Evolutionary conservation across 345 rosid species (phyloP).

Genomic region (Gossypium anomalum): DNA sequence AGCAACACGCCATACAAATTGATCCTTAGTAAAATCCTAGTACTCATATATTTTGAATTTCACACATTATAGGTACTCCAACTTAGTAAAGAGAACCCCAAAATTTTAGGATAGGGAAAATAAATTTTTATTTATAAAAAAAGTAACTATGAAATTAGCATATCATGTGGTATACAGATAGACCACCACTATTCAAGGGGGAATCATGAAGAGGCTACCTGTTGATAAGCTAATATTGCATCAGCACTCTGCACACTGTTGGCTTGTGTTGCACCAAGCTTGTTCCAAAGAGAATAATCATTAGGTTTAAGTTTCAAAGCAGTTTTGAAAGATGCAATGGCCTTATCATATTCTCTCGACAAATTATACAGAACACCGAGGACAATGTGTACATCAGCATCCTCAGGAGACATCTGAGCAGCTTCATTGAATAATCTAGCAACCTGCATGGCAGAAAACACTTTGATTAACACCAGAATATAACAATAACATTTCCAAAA

Average conservation of each 20-base stretch:
- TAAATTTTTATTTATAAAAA: no score
- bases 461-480: constrained; percentile 8
- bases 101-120: no score
- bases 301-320: constrained; percentile 47
- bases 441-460: constrained; percentile 41
- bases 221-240: constrained; percentile 96
- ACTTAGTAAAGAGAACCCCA: no score
- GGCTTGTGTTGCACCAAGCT: constrained; percentile 75
- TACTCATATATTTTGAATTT: no score
- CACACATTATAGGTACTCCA: no score
- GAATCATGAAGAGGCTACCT: constrained; percentile 34
- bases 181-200: no score
- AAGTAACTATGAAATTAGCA: no score
- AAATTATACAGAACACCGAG: constrained; percentile 91
- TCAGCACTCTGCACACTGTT: constrained; percentile 44
- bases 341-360: constrained; percentile 90
- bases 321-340: constrained; percentile 70
- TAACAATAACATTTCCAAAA: neutral
- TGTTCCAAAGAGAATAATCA: constrained; percentile 99
- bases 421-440: constrained; percentile 83
- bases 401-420: constrained; percentile 88
- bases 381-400: constrained; percentile 93
- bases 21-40: no score
- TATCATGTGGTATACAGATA: no score
- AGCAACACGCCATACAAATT: no score